Base-by-base conservation (phyloP, 306 rosid species). In the Gastrolobium bilobum region DNA sequence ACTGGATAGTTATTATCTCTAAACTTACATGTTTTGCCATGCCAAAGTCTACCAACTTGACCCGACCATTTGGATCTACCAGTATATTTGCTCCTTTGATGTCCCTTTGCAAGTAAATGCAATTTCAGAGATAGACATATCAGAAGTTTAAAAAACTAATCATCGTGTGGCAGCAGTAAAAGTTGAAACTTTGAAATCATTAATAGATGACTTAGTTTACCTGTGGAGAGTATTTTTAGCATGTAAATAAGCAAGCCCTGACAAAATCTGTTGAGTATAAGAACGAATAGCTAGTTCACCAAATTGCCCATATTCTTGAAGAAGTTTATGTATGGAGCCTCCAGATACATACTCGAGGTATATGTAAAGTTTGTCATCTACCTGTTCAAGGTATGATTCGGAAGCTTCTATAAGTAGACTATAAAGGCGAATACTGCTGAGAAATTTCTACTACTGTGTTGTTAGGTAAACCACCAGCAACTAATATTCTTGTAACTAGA, bases 11-110 rank as follows among this genome's bases (percentile, higher is more conserved):
- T 33, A 63, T 58, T 57, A 73, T 85, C 78, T 48, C 72, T 30
- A 62, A 26, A 72, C 96, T 93, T 91, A 96, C 99, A 88, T 96
- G 99, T 85, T 96, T 96, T 67, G 99, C 99, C 99, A 96, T 96
- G 87, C 99, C 98, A 89, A 96, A 96, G 84, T 96, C 99, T 53
- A 96, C 99, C 89, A 96, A 83, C 86, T 93, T 96, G 81, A 96
- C 93, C 48, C 96, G 92, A 44, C 99, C 98, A 84, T 74, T 86
- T 77, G 97, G 98, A 88, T 96, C 99, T 37, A 96, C 98, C 39
- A 96, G 90, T 84, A 96, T 96, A 87, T 96, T 96, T 85, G 98
- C 99, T 82, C 98, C 99, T 81, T 96, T 93, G 78, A 96, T 90
- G 84, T 96, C 98, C 96, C 99, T 96, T 88, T 76, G 79, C 39